Conservation (phyloP, 805 yeast species). For the Metschnikowia hibisci region DNA sequence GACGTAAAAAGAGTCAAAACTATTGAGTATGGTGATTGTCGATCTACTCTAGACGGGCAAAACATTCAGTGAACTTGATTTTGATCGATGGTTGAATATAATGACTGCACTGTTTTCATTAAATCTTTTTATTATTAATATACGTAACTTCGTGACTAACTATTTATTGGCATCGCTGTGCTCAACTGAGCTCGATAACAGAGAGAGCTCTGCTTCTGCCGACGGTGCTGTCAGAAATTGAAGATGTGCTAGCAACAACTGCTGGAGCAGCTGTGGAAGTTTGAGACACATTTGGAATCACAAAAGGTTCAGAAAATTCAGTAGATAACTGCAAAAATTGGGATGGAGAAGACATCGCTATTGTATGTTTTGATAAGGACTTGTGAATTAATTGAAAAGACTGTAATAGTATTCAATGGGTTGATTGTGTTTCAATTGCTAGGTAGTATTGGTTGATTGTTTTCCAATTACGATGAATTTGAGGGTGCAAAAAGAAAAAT, state of each 20-base stretch:
- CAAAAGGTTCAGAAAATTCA: slow-evolving; percentile 57
- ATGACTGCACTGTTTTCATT: not conserved
- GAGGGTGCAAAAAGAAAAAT: not conserved
- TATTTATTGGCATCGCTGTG: not conserved
- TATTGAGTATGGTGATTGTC: no score
- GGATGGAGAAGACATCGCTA: slow-evolving; percentile 16
- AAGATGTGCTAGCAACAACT: slow-evolving; percentile 10
- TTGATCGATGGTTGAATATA: no score
- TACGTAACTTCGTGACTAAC: not conserved
- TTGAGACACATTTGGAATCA: slow-evolving; percentile 63
- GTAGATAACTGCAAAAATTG: slow-evolving; percentile 53
- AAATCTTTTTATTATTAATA: not conserved
- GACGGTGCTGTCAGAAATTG: slow-evolving; percentile 13
- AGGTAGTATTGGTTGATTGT: no score
- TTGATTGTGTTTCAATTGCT: no score
- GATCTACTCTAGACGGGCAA: no score
- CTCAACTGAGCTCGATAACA: slow-evolving; percentile 24
- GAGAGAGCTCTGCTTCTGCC: slow-evolving; percentile 22
- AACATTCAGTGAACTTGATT: no score
- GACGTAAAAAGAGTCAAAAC: no score
- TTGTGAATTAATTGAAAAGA: not conserved
- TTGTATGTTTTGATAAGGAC: not conserved
- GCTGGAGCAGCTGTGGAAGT: slow-evolving; percentile 28
- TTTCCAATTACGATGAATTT: no score
- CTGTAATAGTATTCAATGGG: no score